Percentiles rank a stretch among this genome's conserved stretches.
Evolutionary conservation across 2,329 filamentous ascomycete species (phyloP).

Genomic region (Penicillium palitans): DNA sequence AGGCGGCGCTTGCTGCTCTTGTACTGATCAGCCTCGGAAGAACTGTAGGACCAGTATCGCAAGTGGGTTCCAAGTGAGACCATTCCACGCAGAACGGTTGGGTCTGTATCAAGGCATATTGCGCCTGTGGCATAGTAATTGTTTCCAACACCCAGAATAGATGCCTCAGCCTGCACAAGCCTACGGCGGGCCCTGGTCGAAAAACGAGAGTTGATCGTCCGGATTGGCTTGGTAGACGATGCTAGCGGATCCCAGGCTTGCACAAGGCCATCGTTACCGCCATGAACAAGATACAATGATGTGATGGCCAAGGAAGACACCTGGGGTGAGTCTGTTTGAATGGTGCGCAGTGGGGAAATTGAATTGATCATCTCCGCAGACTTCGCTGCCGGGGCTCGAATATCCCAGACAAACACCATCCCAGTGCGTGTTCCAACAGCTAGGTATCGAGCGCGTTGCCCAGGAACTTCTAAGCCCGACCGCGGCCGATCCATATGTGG

Average conservation of each 20-base stretch:
- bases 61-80: constrained; percentile 84
- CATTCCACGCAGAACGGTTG: constrained; percentile 79
- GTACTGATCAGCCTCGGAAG: constrained; percentile 70
- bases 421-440: constrained; percentile 79
- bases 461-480: constrained; percentile 67
- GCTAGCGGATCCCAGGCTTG: constrained; percentile 96
- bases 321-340: constrained; percentile 86
- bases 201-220: constrained; percentile 83
- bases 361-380: constrained; percentile 57
- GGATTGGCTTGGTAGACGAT: constrained; percentile 73
- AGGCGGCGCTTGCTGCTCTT: constrained; percentile 76
- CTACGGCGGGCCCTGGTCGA: constrained; percentile 79
- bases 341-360: constrained; percentile 72
- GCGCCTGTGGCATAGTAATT: constrained; percentile 81
- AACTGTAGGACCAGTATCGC: constrained; percentile 92
- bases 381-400: constrained; percentile 63
- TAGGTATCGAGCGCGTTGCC: constrained; percentile 77
- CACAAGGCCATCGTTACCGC: constrained; percentile 90
- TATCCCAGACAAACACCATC: constrained; percentile 79
- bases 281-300: constrained; percentile 84
- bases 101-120: constrained; percentile 82
- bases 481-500: constrained; percentile 48
- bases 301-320: constrained; percentile 81
- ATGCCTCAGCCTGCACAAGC: constrained; percentile 65
- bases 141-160: constrained; percentile 66